A percentile compares a stretch with the other conserved stretches of the same genome.
These are phyloP conservation scores for Trichophyton verrucosum DNA, from an alignment of 2,329 filamentous ascomycete species.

Conservation along the genomic window DNA sequence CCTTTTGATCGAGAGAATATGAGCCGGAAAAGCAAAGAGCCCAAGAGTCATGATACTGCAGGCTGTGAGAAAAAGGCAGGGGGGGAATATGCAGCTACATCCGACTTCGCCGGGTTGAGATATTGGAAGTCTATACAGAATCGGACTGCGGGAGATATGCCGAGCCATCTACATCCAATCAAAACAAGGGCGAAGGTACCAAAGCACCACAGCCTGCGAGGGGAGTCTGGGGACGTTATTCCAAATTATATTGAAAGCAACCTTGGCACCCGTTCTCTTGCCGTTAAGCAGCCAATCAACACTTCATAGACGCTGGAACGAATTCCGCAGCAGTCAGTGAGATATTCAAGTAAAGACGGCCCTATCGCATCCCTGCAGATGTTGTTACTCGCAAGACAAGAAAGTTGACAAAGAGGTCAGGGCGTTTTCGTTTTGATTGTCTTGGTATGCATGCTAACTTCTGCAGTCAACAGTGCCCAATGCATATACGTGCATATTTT, in stretches of 20 bases:
- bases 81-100: neutral
- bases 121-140: neutral
- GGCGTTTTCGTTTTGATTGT: neutral
- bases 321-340: neutral
- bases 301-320: neutral
- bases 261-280: neutral
- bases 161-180: neutral
- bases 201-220: neutral
- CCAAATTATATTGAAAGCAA: neutral
- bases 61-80: neutral
- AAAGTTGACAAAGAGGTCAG: conserved; percentile 1
- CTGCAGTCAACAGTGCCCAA: neutral
- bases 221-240: neutral
- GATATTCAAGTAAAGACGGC: neutral
- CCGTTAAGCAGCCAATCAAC: neutral
- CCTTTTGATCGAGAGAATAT: neutral
- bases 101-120: neutral
- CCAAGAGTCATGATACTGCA: too few species aligned
- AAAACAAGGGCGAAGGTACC: neutral
- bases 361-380: conserved; percentile 3
- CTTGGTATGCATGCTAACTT: neutral
- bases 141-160: neutral
- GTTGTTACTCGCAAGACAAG: neutral
- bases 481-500: neutral
- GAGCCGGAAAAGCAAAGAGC: too few species aligned